Conservation (phyloP, 495 filamentous ascomycete species). For the Rhizodiscina lignyota region DNA sequence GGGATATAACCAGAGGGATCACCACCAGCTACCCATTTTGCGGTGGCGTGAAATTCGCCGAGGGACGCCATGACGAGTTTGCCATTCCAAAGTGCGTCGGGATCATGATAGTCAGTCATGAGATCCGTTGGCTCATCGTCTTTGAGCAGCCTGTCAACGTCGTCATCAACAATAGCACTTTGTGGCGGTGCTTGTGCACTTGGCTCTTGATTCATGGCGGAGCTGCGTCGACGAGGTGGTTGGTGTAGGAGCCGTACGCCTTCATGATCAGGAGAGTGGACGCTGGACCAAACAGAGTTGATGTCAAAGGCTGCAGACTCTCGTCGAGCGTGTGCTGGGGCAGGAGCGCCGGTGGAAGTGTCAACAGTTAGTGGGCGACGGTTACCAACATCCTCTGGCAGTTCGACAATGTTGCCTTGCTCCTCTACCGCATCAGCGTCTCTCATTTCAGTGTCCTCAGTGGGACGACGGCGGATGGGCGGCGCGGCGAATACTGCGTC, state of each 20-base stretch:
- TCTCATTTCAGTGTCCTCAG: neutral
- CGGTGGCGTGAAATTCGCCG: slow-evolving; percentile 55
- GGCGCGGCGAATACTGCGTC: neutral
- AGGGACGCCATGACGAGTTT: slow-evolving; percentile 60
- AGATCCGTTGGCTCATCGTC: slow-evolving; percentile 41
- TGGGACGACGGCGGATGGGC: neutral
- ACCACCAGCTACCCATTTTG: slow-evolving; percentile 68
- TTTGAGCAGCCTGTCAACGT: slow-evolving; percentile 77
- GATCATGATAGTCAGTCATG: slow-evolving; percentile 34
- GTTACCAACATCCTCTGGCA: slow-evolving; percentile 13
- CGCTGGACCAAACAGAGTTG: slow-evolving; percentile 50
- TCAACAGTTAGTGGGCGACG: slow-evolving; percentile 8
- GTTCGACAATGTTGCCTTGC: slow-evolving; percentile 10
- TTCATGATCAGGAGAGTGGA: slow-evolving; percentile 34
- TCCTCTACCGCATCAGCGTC: slow-evolving; percentile 1
- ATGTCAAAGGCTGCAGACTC: slow-evolving; percentile 59
- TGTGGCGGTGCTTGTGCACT: slow-evolving; percentile 29
- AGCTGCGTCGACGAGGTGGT: slow-evolving; percentile 28
- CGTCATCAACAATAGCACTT: slow-evolving; percentile 49
- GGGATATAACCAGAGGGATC: slow-evolving; percentile 44
- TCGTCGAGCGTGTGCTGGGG: neutral
- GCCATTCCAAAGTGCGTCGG: slow-evolving; percentile 59
- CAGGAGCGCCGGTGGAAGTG: slow-evolving; percentile 3
- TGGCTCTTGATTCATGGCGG: slow-evolving; percentile 20
- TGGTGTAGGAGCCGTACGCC: slow-evolving; percentile 12